phyloP scores from a whole-genome alignment of 352 stramenopile species.

The Phytopythium litorale region DNA sequence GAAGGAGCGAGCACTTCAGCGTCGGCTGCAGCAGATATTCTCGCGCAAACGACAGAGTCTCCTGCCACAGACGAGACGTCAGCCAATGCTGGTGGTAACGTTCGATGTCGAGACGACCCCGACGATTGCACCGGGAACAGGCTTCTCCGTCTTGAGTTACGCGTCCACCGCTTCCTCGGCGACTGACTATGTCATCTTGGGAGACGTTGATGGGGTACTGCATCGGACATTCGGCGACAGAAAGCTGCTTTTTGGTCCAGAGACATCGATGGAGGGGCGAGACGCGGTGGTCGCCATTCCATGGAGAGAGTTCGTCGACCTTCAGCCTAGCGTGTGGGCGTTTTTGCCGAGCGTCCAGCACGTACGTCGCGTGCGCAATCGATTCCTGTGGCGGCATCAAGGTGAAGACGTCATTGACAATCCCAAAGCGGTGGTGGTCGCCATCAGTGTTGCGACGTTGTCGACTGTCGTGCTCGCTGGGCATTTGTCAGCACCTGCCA shows the following conservation, averaged over 20 bases:
- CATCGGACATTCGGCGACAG: background rate
- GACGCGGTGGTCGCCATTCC: conserved; percentile 9
- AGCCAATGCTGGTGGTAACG: conserved; percentile 15
- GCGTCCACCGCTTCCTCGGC: no score
- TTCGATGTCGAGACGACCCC: conserved; percentile 6
- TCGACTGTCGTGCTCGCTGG: conserved; percentile 15
- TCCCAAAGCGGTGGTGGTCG: conserved; percentile 7
- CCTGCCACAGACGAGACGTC: background rate
- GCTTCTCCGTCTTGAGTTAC: background rate
- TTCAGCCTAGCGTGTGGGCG: conserved; percentile 25
- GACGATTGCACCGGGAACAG: background rate
- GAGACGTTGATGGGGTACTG: background rate
- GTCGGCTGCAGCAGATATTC: background rate
- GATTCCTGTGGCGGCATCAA: conserved; percentile 4
- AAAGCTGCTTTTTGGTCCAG: background rate
- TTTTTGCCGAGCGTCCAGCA: conserved; percentile 14
- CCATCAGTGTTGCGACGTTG: conserved; percentile 16
- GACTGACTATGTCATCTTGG: background rate
- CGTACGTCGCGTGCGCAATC: conserved; percentile 9
- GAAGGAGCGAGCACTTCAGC: background rate
- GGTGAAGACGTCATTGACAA: background rate
- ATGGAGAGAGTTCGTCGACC: conserved; percentile 22
- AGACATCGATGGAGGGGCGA: background rate
- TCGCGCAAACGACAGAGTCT: background rate
- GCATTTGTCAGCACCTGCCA: background rate